Percentiles rank a stretch among this genome's conserved stretches.
These are phyloP conservation scores for Metroxylon sagu DNA, from an alignment of 176 grass and related monocot genomes.

Conservation along the genomic window DNA sequence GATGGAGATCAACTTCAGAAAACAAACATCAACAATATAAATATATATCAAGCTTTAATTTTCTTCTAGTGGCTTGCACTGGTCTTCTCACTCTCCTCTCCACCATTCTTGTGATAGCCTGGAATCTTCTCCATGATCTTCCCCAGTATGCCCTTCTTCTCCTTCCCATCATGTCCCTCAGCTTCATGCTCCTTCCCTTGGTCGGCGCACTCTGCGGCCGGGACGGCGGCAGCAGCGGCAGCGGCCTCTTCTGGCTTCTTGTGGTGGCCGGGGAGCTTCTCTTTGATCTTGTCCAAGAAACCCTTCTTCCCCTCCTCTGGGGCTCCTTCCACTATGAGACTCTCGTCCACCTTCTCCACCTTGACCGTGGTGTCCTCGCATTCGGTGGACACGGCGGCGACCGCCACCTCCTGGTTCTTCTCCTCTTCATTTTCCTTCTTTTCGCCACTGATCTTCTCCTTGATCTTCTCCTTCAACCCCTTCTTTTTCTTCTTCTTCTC, in stretches of 20 bases:
- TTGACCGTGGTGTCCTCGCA: constrained; percentile 33
- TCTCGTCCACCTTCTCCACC: constrained; percentile 55
- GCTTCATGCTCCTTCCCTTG: constrained; percentile 19
- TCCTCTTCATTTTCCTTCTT: constrained; percentile 36
- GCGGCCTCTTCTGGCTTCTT: constrained; percentile 49
- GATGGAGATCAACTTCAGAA: no score
- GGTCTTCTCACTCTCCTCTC: constrained; percentile 28
- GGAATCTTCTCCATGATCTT: constrained; percentile 98
- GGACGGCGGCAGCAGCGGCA: not conserved
- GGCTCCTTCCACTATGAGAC: constrained; percentile 10
- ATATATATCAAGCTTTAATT: no score
- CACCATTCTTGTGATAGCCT: constrained; percentile 49
- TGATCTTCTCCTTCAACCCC: constrained; percentile 86
- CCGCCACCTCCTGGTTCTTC: constrained; percentile 12
- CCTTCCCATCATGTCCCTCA: constrained; percentile 45
- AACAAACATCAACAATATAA: no score
- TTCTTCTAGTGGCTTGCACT: not conserved
- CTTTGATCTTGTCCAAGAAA: constrained; percentile 93
- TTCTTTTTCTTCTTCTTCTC: constrained; percentile 96
- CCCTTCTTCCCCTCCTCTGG: constrained; percentile 75
- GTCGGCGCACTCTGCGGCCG: not conserved
- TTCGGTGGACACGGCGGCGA: not conserved
- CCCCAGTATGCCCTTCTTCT: constrained; percentile 86
- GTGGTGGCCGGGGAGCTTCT: constrained; percentile 68
- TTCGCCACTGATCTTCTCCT: constrained; percentile 59